Conservation (phyloP, 1,284 basidiomycete genomes). For the Retiboletus flavoniger region DNA sequence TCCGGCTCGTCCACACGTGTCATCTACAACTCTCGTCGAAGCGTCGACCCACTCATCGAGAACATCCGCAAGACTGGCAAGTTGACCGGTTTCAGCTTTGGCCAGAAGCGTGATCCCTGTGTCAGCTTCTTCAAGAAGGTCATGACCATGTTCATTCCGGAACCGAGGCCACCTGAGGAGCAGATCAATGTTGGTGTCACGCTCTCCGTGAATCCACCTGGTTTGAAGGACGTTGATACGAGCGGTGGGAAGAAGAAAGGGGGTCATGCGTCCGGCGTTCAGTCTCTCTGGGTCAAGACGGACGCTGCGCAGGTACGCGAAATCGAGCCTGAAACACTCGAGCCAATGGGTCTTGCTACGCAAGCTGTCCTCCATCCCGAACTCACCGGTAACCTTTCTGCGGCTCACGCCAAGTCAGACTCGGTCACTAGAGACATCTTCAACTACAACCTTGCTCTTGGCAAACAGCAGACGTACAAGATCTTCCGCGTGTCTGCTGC, state of each 20-base stretch:
- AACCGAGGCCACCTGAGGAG: background rate
- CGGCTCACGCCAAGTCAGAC: slow-evolving; percentile 40
- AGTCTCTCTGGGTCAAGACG: slow-evolving; percentile 37
- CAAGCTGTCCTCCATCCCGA: slow-evolving; percentile 34
- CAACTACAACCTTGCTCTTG: slow-evolving; percentile 36
- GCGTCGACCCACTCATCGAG: slow-evolving; percentile 29
- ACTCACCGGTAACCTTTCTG: slow-evolving; percentile 36
- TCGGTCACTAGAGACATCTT: slow-evolving; percentile 35
- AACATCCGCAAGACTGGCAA: slow-evolving; percentile 28
- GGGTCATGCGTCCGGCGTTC: slow-evolving; percentile 28
- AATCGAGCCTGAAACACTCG: slow-evolving; percentile 38
- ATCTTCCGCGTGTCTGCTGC: slow-evolving; percentile 36
- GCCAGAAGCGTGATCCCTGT: slow-evolving; percentile 34
- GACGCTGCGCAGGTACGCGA: slow-evolving; percentile 30
- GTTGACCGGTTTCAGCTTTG: slow-evolving; percentile 21
- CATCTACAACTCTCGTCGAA: slow-evolving; percentile 30
- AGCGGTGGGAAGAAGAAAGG: slow-evolving; percentile 19
- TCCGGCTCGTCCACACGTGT: slow-evolving; percentile 22
- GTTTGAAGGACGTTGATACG: slow-evolving; percentile 20
- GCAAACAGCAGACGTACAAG: slow-evolving; percentile 28
- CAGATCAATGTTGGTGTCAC: slow-evolving; percentile 30
- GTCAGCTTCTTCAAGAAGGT: slow-evolving; percentile 33
- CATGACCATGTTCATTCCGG: slow-evolving; percentile 32
- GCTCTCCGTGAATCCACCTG: slow-evolving; percentile 32
- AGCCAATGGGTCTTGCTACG: slow-evolving; percentile 30